Evolutionary conservation across 345 rosid species (phyloP), one percentile per base, ranked within the genome.

Genomic region (Alliaria petiolata): DNA sequence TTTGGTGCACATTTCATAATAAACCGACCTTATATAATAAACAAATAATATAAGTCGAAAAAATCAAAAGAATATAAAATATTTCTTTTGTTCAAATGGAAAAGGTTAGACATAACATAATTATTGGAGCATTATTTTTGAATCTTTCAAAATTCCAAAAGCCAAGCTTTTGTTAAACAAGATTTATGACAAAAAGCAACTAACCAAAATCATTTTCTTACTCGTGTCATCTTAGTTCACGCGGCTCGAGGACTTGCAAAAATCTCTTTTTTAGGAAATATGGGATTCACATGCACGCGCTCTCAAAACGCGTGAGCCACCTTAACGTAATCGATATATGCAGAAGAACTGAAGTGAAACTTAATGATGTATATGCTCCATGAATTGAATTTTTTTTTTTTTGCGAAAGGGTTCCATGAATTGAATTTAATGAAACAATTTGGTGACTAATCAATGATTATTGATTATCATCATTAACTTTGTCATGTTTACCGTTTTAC

Each of bases 161-260:
- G 25, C 25, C 25, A 22, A 22, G 25, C 1, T 22, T 22, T 22
- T 22, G n/a, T n/a, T n/a, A 22, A 22, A 22, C 52, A 53, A 67
- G 40, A 40, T 28, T 25, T 53, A 40, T 14, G 45, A 50, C 28
- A 55, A 13, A n/a, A 60, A 53, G 52, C 25, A 59, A 38, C 16
- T 25, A 22, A 14, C 65, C 40, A 28, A 34, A 71, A 54, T 33
- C 65, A 42, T 26, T 69, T 17, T 17, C 35, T 64, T 66, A 47
- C 57, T 68, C 64, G 31, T 65, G 84, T 74, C 63, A 65, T 49
- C 40, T 50, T 59, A 15, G 15, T 28, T 59, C 51, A 60, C 25
- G 52, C 25, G 20, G 61, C 52, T 50, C 67, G 68, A 46, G 7
- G 14, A 15, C 20, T 46, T n/a, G 42, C 25, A n/a, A 34, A 43